Conservation (phyloP, 2,329 filamentous ascomycete species). For the Diaporthe sp. region DNA sequence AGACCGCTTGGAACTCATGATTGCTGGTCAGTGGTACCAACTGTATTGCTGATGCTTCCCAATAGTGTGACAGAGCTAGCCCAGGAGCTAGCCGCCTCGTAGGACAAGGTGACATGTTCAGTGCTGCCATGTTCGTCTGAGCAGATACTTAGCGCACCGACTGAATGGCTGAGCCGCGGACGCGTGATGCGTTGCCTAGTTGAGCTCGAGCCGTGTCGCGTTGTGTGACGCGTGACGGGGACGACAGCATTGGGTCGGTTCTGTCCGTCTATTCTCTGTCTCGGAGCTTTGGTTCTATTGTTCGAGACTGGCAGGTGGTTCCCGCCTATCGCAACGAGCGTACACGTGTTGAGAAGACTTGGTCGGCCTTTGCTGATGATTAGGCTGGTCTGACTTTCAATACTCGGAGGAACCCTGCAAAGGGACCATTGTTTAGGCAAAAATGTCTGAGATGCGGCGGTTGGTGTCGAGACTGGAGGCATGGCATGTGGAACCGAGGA, state of each 20-base stretch:
- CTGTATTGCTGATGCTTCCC: background rate
- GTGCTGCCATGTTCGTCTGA: background rate
- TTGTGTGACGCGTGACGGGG: background rate
- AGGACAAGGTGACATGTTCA: background rate
- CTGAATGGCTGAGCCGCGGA: background rate
- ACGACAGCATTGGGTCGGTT: background rate
- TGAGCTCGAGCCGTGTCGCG: conserved; percentile 2
- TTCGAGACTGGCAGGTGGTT: background rate
- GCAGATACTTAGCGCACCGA: background rate
- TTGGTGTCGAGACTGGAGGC: background rate
- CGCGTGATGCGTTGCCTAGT: conserved; percentile 1
- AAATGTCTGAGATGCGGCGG: background rate
- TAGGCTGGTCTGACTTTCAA: background rate
- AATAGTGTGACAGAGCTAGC: background rate
- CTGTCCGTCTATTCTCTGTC: background rate
- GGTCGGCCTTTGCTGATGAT: background rate
- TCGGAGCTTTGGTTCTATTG: background rate
- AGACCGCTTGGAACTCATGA: background rate
- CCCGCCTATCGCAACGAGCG: background rate
- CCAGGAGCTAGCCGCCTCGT: background rate
- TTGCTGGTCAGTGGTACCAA: background rate
- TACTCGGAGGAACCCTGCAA: background rate
- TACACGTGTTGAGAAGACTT: background rate
- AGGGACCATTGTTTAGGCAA: background rate
- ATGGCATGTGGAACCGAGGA: background rate